These are phyloP conservation scores for Xylaria telfairii DNA, from an alignment of 495 filamentous ascomycete genomes.

Conservation along the genomic window DNA sequence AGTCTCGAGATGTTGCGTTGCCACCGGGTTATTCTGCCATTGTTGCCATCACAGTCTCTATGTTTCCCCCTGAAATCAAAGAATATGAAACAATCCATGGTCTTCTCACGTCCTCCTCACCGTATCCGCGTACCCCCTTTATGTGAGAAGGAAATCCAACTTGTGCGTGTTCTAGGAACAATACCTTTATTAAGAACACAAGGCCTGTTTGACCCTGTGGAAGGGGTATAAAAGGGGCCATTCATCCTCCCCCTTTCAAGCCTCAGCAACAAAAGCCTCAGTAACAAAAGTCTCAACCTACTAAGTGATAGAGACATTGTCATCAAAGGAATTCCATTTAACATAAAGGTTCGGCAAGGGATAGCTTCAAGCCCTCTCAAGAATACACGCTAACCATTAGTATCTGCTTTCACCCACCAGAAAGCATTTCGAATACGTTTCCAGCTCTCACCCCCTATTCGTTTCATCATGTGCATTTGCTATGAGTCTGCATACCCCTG, in stretches of 20 bases:
- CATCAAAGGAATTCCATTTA: background rate
- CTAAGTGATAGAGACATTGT: conserved; percentile 3
- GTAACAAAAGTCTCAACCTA: too few relatives aligned
- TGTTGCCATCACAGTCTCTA: background rate
- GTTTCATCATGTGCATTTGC: conserved; percentile 8
- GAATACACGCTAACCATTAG: background rate
- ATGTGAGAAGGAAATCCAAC: background rate
- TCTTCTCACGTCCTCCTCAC: background rate
- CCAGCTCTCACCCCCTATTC: background rate
- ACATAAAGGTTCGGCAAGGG: background rate
- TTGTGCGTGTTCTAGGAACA: background rate
- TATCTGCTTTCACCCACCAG: background rate
- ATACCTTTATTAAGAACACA: background rate
- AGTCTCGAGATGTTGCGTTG: background rate
- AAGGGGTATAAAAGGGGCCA: background rate
- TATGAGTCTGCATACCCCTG: conserved; percentile 13
- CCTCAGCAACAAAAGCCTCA: background rate
- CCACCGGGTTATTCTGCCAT: background rate
- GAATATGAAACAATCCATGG: background rate
- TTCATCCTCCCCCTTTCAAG: background rate
- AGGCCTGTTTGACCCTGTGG: background rate
- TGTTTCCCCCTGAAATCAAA: background rate
- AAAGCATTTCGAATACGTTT: background rate
- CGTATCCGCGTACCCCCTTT: background rate
- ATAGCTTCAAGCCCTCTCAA: background rate